Conservation (phyloP, 2,329 filamentous ascomycete genomes). For the Zymoseptoria crescenta region DNA sequence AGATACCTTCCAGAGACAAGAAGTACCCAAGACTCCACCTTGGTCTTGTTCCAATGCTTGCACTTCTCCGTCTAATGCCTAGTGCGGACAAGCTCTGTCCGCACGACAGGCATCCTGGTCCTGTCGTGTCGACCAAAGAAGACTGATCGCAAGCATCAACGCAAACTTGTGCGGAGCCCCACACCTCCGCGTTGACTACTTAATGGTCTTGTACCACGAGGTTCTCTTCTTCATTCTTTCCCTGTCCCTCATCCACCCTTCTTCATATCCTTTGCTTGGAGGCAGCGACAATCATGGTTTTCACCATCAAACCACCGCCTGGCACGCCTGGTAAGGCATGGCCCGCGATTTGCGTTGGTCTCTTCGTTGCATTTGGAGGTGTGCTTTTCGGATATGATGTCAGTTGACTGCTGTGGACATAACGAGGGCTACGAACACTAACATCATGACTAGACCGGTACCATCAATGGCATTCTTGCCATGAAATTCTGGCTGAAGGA, state of each 20-base stretch:
- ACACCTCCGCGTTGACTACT: not conserved
- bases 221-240: not conserved
- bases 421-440: not conserved
- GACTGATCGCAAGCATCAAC: not conserved
- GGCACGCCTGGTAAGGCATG: conserved; percentile 39
- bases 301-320: conserved; percentile 39
- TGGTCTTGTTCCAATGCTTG: not conserved
- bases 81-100: not conserved
- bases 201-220: not conserved
- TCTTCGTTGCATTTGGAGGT: conserved; percentile 36
- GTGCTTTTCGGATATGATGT: not conserved
- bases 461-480: conserved; percentile 35
- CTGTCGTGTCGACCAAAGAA: not conserved
- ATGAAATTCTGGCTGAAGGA: conserved; percentile 34
- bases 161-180: not conserved
- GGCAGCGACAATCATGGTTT: conserved; percentile 32
- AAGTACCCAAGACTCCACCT: not conserved
- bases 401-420: not conserved
- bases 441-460: conserved; percentile 29
- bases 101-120: not conserved
- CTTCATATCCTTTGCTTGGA: not conserved
- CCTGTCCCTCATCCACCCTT: not conserved
- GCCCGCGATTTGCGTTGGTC: conserved; percentile 39
- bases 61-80: not conserved
- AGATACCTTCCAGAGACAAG: not conserved